Evolutionary conservation across 2,329 filamentous ascomycete genomes (phyloP), one percentile per base, ranked within the genome.

Genomic region (Blastomyces silverae): DNA sequence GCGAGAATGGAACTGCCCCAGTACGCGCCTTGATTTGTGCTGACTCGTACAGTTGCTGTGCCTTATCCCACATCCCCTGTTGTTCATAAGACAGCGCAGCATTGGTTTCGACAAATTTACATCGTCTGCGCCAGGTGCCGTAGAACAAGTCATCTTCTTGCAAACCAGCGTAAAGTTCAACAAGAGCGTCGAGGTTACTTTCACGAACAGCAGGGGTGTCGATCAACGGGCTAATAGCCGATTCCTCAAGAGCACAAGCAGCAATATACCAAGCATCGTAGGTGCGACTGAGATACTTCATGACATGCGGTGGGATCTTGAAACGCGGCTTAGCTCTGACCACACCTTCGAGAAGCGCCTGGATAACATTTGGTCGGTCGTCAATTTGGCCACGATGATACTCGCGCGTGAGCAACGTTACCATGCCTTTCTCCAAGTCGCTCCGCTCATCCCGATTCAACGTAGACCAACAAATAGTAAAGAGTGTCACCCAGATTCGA

Each of bases 1-100:
- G 90, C 0, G 93, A 96, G 76, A 97, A 97, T 0, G 94, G 93
- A 67, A 97, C 87, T n/a, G 93, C 91, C 62, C 92, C 94, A 0
- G 93, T 97, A 58, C 95, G 87, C 56, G 95, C 94, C 76, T 97
- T 99, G 75, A 99, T 91, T 77, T 99, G 95, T 0, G 95, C 94
- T 64, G 89, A 89, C 77, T 99, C 94, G 76, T 97, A 99, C 80
- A 97, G 89, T 73, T 90, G 90, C 78, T 99, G 95, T 0, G 95
- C 92, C 78, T 97, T 97, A 72, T 99, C 94, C 95, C 94, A 99
- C 85, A 97, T 96, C 59, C 94, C 94, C 71, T 96, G 96, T 75
- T 99, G 95, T 79, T 99, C 95, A 71, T 97, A 99, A 0, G 94
- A 99, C 8, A 99, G 81, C 1, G 92, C 94, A 17, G 94, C 91